Base-by-base conservation (phyloP, 805 yeast species). In the Sungouiozyma ichnusensis region DNA sequence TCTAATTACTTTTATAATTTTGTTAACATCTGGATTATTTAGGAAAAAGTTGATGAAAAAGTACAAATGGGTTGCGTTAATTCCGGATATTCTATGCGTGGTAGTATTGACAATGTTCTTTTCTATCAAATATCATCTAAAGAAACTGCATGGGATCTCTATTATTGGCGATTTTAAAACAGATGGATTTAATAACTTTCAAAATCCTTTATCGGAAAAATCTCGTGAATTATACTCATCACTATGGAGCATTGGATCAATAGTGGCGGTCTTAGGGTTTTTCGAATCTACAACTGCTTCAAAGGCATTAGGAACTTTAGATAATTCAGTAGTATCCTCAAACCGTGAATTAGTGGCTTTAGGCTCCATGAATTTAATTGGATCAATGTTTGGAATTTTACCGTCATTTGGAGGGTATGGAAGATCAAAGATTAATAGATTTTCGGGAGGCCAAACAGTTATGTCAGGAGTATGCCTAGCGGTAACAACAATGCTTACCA, bases 391-490 rank as follows among this genome's bases (percentile, higher is more conserved):
- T 42, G 82, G 85, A 35, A 82, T 87, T 0, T 65, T 90, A 14
- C 97, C 98, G 0, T 77, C 94, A 0, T 88, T 88, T 69, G 98
- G 97, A 8, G 97, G 97, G 0, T 90, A 88, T 56, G 97, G 96
- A 2, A 73, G 97, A 53, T 82, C 95, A 15, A 87, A 84, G 54
- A 79, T 90, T 44, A 90, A 90, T 64, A 82, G 88, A 1, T 66
- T 86, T 40, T 77, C 87, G 13, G 96, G 96, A 4, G 97, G 94
- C 0, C 76, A 76, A 48, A 84, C 95, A 0, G 88, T 88, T 9
- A 67, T 81, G 57, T 74, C 92, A n/a, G 94, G 95, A 0, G 76
- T 78, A 3, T 73, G 84, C 9, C 81, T 88, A 81, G 90, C 95
- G 0, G n/a, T 75, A 2, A 67, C 80, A 4, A 81, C 96, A 0